phyloP scores from a whole-genome alignment of 31 red algal genomes.

The Odonthalia washingtoniensis region DNA sequence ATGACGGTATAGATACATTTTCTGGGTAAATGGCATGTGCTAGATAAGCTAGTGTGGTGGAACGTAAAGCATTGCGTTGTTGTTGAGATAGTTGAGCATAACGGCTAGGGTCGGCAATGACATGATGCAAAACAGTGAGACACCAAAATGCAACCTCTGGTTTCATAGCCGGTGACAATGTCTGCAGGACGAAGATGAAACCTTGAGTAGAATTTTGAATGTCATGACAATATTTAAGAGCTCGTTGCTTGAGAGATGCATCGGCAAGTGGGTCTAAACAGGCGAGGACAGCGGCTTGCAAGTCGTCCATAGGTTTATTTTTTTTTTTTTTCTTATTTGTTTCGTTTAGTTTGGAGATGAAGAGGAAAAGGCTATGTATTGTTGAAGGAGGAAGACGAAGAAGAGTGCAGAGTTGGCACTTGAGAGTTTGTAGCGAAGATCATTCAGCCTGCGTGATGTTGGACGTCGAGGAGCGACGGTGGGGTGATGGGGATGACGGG shows the following conservation, averaged over 20 bases:
- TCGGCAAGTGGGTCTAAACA: slow-evolving; percentile 65
- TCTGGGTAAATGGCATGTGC: slow-evolving; percentile 22
- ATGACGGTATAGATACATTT: slow-evolving; percentile 29
- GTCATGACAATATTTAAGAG: slow-evolving; percentile 65
- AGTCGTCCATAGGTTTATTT: slow-evolving; percentile 62
- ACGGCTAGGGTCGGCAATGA: slow-evolving; percentile 37
- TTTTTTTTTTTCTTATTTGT: too few relatives aligned
- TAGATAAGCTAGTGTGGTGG: slow-evolving; percentile 51
- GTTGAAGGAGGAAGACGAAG: too few relatives aligned
- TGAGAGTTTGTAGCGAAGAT: too few relatives aligned
- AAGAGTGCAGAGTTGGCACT: too few relatives aligned
- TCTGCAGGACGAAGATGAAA: slow-evolving; percentile 76
- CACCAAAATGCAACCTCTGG: slow-evolving; percentile 89
- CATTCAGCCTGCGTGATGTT: too few relatives aligned
- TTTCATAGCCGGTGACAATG: slow-evolving; percentile 51
- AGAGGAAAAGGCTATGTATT: background rate
- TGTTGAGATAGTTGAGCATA: slow-evolving; percentile 49
- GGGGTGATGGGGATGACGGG: too few relatives aligned
- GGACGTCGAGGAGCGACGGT: too few relatives aligned
- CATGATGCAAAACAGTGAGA: slow-evolving; percentile 64
- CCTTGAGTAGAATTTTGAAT: slow-evolving; percentile 66
- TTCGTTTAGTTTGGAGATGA: background rate
- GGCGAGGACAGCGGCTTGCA: slow-evolving; percentile 71
- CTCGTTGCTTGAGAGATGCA: slow-evolving; percentile 34
- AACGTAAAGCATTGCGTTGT: slow-evolving; percentile 26